phyloP scores from a whole-genome alignment of 352 stramenopile genomes.

The Halophytophthora polymorphica region DNA sequence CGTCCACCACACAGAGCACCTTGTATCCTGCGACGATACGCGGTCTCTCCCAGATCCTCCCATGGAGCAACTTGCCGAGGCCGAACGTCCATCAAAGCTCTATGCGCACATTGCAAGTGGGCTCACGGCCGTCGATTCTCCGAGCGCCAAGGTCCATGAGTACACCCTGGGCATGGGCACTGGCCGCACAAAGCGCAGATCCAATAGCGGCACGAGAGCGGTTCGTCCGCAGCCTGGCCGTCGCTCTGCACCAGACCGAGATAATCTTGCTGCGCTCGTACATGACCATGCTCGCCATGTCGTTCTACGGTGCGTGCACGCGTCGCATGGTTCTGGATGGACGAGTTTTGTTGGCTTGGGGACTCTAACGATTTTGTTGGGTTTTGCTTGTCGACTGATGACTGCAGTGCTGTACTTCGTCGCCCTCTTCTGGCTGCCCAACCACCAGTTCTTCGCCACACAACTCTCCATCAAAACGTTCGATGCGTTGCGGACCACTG shows the following conservation, averaged over 20 bases:
- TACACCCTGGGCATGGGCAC: too few relatives aligned
- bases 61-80: too few relatives aligned
- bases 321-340: neutral
- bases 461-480: conserved; percentile 14
- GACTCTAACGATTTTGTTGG: neutral
- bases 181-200: neutral
- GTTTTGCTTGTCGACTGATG: neutral
- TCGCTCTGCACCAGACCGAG: conserved; percentile 24
- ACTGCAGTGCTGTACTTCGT: conserved; percentile 18
- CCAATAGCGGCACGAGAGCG: too few relatives aligned
- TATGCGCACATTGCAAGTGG: too few relatives aligned
- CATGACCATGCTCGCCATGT: conserved; percentile 22
- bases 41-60: too few relatives aligned
- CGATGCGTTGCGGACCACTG: conserved; percentile 9
- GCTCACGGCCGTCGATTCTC: too few relatives aligned
- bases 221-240: conserved; percentile 8
- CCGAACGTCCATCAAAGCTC: too few relatives aligned
- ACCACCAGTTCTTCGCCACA: conserved; percentile 23
- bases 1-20: too few relatives aligned
- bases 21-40: too few relatives aligned
- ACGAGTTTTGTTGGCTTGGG: too few relatives aligned
- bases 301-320: conserved; percentile 24
- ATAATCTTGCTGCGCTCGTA: conserved; percentile 34
- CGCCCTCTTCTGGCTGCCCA: conserved; percentile 18
- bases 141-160: too few relatives aligned